phyloP scores from a whole-genome alignment of 1,284 basidiomycete species.

The Malassezia caprae region DNA sequence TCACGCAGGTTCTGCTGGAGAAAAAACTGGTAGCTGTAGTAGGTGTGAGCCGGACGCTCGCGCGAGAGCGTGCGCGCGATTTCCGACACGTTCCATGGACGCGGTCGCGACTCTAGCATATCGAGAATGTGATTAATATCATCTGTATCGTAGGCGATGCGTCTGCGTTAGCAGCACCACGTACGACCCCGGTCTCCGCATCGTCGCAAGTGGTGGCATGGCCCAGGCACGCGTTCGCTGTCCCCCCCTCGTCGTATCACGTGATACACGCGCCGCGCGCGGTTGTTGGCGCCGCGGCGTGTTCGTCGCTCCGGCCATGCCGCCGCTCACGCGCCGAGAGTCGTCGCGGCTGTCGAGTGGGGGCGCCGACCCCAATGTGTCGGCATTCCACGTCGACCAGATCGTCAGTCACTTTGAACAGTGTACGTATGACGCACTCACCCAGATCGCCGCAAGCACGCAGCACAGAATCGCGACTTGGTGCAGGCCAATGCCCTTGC shows the following conservation, averaged over 20 bases:
- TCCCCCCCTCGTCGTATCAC: conserved; percentile 6
- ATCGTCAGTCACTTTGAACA: conserved; percentile 43
- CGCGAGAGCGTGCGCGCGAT: conserved; percentile 21
- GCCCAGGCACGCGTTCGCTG: background rate
- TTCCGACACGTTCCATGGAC: conserved; percentile 25
- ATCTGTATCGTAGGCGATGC: conserved; percentile 1
- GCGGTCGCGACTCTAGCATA: conserved; percentile 18
- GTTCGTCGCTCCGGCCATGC: background rate
- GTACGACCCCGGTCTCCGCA: background rate
- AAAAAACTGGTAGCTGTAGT: conserved; percentile 26
- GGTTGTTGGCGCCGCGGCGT: background rate
- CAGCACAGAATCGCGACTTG: conserved; percentile 43
- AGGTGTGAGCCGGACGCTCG: conserved; percentile 20
- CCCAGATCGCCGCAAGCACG: conserved; percentile 35
- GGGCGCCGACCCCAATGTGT: background rate
- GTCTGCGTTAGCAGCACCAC: background rate
- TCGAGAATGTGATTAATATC: conserved; percentile 17
- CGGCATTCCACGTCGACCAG: conserved; percentile 27
- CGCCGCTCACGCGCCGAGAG: conserved; percentile 19
- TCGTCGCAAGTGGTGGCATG: background rate
- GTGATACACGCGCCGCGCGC: background rate
- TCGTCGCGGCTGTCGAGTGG: conserved; percentile 18
- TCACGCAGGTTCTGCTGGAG: conserved; percentile 22
- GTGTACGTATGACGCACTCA: conserved; percentile 21
- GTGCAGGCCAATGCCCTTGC: conserved; percentile 38